A percentile compares a stretch with the other conserved stretches of the same genome.
Conservation (phyloP, 306 rosid species). For the Phaseolus lunatus region DNA sequence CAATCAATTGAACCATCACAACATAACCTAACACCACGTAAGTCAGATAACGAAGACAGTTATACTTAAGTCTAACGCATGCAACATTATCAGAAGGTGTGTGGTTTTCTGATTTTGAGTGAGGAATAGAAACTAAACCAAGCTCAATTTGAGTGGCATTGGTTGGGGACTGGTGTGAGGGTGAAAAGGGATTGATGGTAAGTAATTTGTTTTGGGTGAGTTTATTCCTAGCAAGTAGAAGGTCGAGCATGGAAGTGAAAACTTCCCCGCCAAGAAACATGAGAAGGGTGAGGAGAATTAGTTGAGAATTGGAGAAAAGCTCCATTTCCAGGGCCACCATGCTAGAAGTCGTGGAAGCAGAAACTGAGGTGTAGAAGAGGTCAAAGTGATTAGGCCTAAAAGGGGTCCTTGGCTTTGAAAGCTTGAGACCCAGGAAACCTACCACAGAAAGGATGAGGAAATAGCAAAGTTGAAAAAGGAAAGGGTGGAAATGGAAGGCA, state of each 20-base stretch:
- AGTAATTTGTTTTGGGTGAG: background rate
- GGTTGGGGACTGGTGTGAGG: background rate
- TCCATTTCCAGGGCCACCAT: slow-evolving; percentile 77
- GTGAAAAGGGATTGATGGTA: background rate
- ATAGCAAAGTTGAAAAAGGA: background rate
- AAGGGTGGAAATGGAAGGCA: slow-evolving; percentile 2
- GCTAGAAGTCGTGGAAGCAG: slow-evolving; percentile 77
- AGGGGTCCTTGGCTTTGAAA: slow-evolving; percentile 49
- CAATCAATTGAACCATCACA: slow-evolving; percentile 34
- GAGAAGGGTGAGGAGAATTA: slow-evolving; percentile 48
- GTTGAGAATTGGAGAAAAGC: slow-evolving; percentile 47
- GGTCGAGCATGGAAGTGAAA: slow-evolving; percentile 63
- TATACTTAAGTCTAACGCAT: slow-evolving; percentile 23
- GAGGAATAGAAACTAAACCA: slow-evolving; percentile 25
- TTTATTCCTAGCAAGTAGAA: slow-evolving; percentile 35
- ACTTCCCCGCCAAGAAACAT: slow-evolving; percentile 79
- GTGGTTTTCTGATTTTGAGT: background rate
- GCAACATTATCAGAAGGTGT: background rate
- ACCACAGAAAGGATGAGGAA: background rate
- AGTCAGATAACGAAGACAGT: slow-evolving; percentile 35
- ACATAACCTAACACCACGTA: slow-evolving; percentile 50
- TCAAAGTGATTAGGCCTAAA: slow-evolving; percentile 44
- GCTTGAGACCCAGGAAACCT: slow-evolving; percentile 47
- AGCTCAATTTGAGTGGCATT: slow-evolving; percentile 45
- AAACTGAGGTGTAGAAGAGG: slow-evolving; percentile 76